These are phyloP conservation scores for Pseudovirgaria hyperparasitica DNA, from an alignment of 2,329 filamentous ascomycete species.

Conservation along the genomic window DNA sequence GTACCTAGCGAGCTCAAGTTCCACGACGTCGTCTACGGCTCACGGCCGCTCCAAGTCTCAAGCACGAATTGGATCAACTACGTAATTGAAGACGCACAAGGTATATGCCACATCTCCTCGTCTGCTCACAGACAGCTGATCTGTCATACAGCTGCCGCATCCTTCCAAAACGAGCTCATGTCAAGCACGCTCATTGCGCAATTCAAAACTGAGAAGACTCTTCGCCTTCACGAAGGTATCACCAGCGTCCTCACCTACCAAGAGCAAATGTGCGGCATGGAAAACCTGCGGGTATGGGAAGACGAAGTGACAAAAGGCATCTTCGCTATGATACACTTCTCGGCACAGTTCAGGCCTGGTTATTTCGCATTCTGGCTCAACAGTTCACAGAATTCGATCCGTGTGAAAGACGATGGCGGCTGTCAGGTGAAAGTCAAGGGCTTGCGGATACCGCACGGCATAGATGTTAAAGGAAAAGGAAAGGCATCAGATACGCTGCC, in stretches of 20 bases:
- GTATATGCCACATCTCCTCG: slow-evolving; percentile 6
- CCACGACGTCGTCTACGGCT: slow-evolving; percentile 24
- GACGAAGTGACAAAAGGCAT: slow-evolving; percentile 30
- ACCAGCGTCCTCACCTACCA: slow-evolving; percentile 29
- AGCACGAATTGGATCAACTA: slow-evolving; percentile 35
- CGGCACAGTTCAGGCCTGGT: slow-evolving; percentile 28
- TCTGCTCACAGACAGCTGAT: neutral
- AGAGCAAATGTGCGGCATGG: slow-evolving; percentile 36
- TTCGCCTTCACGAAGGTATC: slow-evolving; percentile 31
- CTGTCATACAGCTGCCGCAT: slow-evolving; percentile 15
- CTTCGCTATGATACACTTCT: slow-evolving; percentile 32
- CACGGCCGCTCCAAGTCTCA: slow-evolving; percentile 17
- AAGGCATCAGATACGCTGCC: slow-evolving; percentile 8
- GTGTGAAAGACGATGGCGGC: slow-evolving; percentile 27
- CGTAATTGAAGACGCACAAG: slow-evolving; percentile 21
- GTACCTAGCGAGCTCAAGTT: slow-evolving; percentile 26
- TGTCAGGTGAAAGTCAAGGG: slow-evolving; percentile 30
- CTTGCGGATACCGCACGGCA: slow-evolving; percentile 18
- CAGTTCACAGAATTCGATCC: slow-evolving; percentile 20
- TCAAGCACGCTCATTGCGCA: slow-evolving; percentile 30
- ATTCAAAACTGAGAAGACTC: slow-evolving; percentile 30
- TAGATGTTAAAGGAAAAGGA: slow-evolving; percentile 8
- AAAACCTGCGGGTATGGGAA: slow-evolving; percentile 34
- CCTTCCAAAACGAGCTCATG: slow-evolving; percentile 35
- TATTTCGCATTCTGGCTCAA: slow-evolving; percentile 35